Evolutionary conservation across 768 basidiomycete species (phyloP).

Genomic region (Suillus weaverae): DNA sequence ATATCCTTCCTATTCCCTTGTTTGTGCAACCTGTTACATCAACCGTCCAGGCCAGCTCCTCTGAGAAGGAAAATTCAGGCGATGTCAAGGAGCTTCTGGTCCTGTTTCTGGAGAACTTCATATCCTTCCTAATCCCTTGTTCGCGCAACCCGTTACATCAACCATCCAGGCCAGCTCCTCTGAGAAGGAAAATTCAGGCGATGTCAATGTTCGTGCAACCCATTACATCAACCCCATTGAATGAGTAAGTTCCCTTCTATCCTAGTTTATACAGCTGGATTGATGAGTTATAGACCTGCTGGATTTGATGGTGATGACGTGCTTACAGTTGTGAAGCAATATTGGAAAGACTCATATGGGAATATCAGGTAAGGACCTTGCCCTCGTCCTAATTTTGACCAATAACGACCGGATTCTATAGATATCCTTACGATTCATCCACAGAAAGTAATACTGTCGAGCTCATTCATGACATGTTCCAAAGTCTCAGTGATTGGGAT

Average conservation of each 20-base stretch:
- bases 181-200: no score
- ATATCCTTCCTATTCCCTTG: no score
- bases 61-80: no score
- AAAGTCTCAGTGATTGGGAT: conserved; percentile 40
- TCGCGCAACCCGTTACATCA: no score
- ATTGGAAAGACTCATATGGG: conserved; percentile 60
- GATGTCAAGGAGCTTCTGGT: no score
- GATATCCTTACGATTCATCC: conserved; percentile 8
- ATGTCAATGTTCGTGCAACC: no score
- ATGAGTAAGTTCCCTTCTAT: conserved; percentile 41
- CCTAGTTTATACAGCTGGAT: not conserved
- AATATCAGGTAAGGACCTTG: conserved; percentile 43
- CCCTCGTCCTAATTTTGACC: conserved; percentile 38
- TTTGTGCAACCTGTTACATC: no score
- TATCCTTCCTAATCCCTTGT: no score
- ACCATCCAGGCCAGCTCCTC: no score
- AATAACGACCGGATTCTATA: conserved; percentile 11
- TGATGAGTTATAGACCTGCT: conserved; percentile 36
- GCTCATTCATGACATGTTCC: conserved; percentile 4
- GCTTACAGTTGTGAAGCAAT: conserved; percentile 48
- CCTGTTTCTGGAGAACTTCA: no score
- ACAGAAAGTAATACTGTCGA: conserved; percentile 8
- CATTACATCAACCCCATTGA: no score
- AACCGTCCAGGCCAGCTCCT: no score
- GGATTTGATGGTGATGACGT: conserved; percentile 49